Conservation (phyloP, 2,329 filamentous ascomycete species). For the Colletotrichum sp. region DNA sequence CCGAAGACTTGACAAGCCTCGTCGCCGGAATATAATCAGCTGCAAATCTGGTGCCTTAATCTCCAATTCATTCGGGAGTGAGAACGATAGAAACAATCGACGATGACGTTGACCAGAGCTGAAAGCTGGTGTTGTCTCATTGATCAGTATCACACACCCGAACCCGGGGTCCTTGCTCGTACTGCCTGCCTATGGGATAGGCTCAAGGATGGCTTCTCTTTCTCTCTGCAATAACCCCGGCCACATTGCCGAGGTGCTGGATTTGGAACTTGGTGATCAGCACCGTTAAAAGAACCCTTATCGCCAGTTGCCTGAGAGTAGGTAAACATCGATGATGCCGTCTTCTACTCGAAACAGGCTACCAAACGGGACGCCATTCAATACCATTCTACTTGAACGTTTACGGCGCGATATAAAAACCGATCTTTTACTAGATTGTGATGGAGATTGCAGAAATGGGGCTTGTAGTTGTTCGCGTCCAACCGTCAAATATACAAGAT, state of each 20-base stretch:
- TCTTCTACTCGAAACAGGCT: too few species aligned
- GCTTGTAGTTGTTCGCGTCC: background rate
- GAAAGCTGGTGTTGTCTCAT: background rate
- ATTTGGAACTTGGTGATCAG: background rate
- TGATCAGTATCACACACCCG: background rate
- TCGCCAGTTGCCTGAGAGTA: too few species aligned
- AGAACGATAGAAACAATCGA: background rate
- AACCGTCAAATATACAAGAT: background rate
- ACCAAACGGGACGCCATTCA: too few species aligned
- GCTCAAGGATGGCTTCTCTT: background rate
- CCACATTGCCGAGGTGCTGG: background rate
- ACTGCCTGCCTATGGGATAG: background rate
- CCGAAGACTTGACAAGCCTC: fast-evolving
- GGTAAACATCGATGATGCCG: too few species aligned
- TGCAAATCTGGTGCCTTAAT: background rate
- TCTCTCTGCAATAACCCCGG: background rate
- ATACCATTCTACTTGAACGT: too few species aligned
- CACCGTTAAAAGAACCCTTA: background rate
- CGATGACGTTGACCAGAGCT: background rate
- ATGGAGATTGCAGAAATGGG: background rate
- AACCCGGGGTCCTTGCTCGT: fast-evolving
- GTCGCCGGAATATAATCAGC: background rate
- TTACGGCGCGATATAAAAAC: background rate
- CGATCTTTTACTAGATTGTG: background rate
- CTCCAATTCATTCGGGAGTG: background rate